Percentiles rank a stretch among this genome's conserved stretches.
phyloP scores from a whole-genome alignment of 2,329 filamentous ascomycete genomes.

The Remersonia thermophila region DNA sequence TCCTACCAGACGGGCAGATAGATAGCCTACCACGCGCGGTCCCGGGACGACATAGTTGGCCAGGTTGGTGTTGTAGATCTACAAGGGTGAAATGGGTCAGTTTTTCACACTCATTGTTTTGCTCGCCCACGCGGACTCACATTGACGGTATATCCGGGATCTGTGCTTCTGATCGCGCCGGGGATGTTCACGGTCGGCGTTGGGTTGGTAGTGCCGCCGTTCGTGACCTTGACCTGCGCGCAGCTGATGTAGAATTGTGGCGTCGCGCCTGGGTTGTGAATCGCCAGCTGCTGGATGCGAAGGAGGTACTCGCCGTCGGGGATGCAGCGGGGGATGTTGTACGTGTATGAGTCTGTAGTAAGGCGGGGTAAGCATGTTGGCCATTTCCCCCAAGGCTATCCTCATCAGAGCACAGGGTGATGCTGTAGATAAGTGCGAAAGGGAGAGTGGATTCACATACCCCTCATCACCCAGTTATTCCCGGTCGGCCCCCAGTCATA shows the following conservation, averaged over 20 bases:
- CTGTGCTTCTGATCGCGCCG: constrained; percentile 29
- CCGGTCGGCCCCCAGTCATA: constrained; percentile 22
- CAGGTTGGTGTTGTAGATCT: constrained; percentile 8
- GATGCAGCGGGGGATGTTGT: constrained; percentile 38
- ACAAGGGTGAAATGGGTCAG: background rate
- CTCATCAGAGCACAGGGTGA: background rate
- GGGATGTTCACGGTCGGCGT: constrained; percentile 26
- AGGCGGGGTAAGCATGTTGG: too few species aligned
- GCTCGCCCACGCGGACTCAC: constrained; percentile 18
- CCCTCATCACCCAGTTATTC: constrained; percentile 16
- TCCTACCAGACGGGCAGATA: background rate
- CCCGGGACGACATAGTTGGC: constrained; percentile 10
- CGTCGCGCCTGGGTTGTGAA: constrained; percentile 34
- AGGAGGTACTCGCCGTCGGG: constrained; percentile 47
- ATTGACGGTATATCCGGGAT: constrained; percentile 34
- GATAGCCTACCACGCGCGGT: constrained; percentile 6
- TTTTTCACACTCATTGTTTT: background rate
- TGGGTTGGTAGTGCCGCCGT: constrained; percentile 25
- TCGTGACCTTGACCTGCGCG: constrained; percentile 33
- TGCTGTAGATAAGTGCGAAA: too few species aligned
- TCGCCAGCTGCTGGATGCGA: constrained; percentile 46
- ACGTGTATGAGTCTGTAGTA: constrained; percentile 25
- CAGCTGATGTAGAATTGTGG: constrained; percentile 35
- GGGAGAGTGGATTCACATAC: too few species aligned
- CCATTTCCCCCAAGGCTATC: background rate